A percentile compares a stretch with the other conserved stretches of the same genome.
Evolutionary conservation across 495 filamentous ascomycete species (phyloP).

Genomic region (Cenococcum geophilum): DNA sequence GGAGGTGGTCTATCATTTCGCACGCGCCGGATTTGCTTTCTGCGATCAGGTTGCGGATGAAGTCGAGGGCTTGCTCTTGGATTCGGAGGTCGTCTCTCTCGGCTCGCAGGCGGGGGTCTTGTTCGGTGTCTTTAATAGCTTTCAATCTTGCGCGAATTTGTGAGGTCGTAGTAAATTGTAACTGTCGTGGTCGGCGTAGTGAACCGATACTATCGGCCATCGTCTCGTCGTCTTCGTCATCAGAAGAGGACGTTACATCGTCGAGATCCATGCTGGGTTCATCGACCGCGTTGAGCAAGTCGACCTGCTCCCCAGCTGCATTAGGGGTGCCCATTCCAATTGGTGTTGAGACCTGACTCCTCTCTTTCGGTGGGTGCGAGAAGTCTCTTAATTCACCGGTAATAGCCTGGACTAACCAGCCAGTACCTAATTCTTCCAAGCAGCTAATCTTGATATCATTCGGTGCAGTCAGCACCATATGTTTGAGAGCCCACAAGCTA

Average conservation of each 20-base stretch:
- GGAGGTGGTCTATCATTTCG: constrained; percentile 81
- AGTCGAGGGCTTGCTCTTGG: constrained; percentile 83
- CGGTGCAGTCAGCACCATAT: constrained; percentile 63
- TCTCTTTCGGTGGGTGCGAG: background rate
- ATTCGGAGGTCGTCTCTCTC: constrained; percentile 74
- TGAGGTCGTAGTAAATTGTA: constrained; percentile 14
- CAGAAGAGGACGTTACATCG: constrained; percentile 26
- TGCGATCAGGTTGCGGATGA: constrained; percentile 83
- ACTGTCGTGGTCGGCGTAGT: constrained; percentile 39
- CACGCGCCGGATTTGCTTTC: constrained; percentile 49
- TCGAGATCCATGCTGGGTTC: constrained; percentile 39
- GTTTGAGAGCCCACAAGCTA: constrained; percentile 88
- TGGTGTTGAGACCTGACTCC: constrained; percentile 26
- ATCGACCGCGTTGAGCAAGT: constrained; percentile 56
- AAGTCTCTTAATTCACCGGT: constrained; percentile 21
- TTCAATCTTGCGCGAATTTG: constrained; percentile 40
- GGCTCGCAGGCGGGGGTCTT: constrained; percentile 51
- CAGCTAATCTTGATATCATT: constrained; percentile 67
- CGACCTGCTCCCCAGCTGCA: constrained; percentile 58
- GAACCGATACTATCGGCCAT: constrained; percentile 50
- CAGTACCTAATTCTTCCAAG: constrained; percentile 66
- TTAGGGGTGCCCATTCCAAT: constrained; percentile 57
- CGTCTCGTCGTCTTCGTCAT: constrained; percentile 43
- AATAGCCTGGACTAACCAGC: constrained; percentile 58
- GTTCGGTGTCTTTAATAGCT: constrained; percentile 51